Conservation (phyloP, 1,139 yeast species). For the Pneumocystis oryctolagi region DNA sequence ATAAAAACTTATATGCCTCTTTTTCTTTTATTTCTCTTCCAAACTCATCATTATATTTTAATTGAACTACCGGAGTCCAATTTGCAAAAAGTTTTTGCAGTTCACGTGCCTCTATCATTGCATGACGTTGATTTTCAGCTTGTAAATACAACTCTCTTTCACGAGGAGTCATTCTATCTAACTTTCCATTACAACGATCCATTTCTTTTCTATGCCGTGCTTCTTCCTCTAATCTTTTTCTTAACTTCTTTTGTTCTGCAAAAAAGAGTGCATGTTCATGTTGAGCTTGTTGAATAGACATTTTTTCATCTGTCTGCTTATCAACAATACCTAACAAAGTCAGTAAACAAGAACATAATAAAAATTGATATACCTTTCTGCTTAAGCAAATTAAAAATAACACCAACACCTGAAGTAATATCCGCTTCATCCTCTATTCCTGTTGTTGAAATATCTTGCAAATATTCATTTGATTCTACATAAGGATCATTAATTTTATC, state of each 20-base stretch:
- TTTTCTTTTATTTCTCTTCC: constrained; percentile 55
- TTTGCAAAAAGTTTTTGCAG: constrained; percentile 26
- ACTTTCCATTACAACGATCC: constrained; percentile 19
- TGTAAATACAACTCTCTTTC: constrained; percentile 28
- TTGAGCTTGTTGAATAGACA: constrained; percentile 11
- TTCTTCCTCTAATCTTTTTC: constrained; percentile 13
- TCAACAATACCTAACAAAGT: constrained; percentile 7
- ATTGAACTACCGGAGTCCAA: constrained; percentile 51
- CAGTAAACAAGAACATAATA: neutral
- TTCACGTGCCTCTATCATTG: constrained; percentile 21
- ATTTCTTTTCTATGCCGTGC: constrained; percentile 15
- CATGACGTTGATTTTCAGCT: constrained; percentile 27
- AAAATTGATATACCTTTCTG: constrained; percentile 6
- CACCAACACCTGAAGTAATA: constrained; percentile 15
- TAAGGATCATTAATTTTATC: constrained; percentile 10
- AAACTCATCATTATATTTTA: constrained; percentile 54
- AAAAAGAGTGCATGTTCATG: constrained; percentile 13
- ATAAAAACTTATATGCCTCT: constrained; percentile 71
- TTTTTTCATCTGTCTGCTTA: constrained; percentile 13
- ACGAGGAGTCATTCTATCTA: constrained; percentile 22
- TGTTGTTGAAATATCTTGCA: constrained; percentile 8
- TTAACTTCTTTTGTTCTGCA: constrained; percentile 12
- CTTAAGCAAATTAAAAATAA: constrained; percentile 15
- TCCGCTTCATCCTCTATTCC: constrained; percentile 15
- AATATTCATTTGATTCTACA: constrained; percentile 6